Base-by-base conservation (phyloP, 441 rosid species). In the Kokia cookei region DNA sequence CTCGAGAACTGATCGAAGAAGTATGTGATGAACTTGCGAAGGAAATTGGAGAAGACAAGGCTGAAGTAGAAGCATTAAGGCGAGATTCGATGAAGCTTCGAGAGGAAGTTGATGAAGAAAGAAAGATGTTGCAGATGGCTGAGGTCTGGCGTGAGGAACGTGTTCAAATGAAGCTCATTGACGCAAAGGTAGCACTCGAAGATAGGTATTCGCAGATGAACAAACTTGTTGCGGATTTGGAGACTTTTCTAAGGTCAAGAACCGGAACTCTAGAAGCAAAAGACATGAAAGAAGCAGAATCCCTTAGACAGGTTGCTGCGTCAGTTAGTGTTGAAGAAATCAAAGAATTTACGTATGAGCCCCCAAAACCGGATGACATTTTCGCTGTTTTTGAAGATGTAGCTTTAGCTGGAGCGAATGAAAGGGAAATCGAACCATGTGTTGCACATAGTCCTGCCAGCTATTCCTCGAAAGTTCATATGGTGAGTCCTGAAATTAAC, bases 121-220 rank as follows among this genome's bases (percentile, higher is more conserved):
- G 98, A 84, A 90, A 82, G 81, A 95, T 95, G 97, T 81, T 91
- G 79, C 99, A 95, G 86, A 93, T 95, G 98, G 99, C 99, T 3
- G 99, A 95, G 84, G 98, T 95, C n/a, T 93, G 99, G 99, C 97
- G 98, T 40, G 99, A 95, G 84, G 99, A 95, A 77, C 97, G 98
- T 54, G 98, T 93, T 37, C 97, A 95, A 78, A 93, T 93, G 98
- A 95, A 95, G 88, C 91, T 95, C 77, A 84, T 91, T 43, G 98
- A 93, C 78, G 97, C 94, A 1, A 93, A 91, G 81, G 88, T 91
- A 75, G 91, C 94, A 26, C 86, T 95, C 14, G 96, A 95, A 82
- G 84, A 84, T 60, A 90, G 80, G 74, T 93, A 95, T 79, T 90
- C 97, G 65, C 91, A 87, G 75, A 93, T 95, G 98, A 91, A 87